Conservation (phyloP, 169 alveolate genomes). For the Plasmodium vinckei region DNA sequence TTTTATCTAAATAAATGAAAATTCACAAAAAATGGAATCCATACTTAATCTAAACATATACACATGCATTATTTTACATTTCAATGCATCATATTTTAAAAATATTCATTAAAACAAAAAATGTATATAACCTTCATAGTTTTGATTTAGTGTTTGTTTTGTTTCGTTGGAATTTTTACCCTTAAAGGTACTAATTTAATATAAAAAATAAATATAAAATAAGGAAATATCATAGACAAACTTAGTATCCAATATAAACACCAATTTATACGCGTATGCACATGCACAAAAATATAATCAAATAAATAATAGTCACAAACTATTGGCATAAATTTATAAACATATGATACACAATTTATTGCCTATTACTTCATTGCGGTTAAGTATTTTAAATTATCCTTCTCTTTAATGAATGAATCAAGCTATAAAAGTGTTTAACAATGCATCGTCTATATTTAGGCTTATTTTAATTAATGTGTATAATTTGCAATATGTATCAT, state of each 20-base stretch:
- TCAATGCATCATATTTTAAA: slow-evolving; percentile 2
- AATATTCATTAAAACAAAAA: neutral
- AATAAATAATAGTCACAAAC: neutral
- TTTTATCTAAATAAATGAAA: slow-evolving; percentile 31
- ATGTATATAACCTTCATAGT: slow-evolving; percentile 21
- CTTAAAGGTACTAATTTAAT: slow-evolving; percentile 21
- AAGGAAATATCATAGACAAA: neutral
- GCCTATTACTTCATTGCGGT: slow-evolving; percentile 20
- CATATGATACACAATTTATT: neutral
- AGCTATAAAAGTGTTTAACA: slow-evolving; percentile 19
- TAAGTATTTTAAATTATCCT: slow-evolving; percentile 29
- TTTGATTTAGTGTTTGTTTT: neutral
- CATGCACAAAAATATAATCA: neutral
- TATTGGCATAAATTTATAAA: no score
- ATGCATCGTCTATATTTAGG: neutral
- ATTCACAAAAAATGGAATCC: neutral
- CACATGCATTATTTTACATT: neutral
- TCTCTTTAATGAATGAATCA: slow-evolving; percentile 63
- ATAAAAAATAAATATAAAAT: neutral
- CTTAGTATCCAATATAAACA: neutral
- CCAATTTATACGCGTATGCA: neutral
- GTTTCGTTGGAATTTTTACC: slow-evolving; percentile 16
- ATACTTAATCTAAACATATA: neutral
- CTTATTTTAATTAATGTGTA: neutral
- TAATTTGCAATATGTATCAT: neutral